Base-by-base conservation (phyloP, 257 asterid species). In the Salvia rosmarinus region DNA sequence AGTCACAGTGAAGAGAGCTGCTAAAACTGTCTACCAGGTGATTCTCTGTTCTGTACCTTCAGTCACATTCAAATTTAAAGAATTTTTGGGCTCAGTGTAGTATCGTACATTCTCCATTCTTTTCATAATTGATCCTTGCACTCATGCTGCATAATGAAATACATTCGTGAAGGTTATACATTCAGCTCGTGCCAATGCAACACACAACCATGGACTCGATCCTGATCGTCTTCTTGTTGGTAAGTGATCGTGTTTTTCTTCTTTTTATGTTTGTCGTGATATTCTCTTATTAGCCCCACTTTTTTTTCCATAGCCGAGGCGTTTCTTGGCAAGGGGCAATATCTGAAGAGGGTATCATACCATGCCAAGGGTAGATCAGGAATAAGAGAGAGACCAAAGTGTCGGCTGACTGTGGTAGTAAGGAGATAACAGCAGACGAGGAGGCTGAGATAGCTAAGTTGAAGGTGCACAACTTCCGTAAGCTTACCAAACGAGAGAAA, bases 181-280 rank as follows among this genome's bases (percentile, higher is more conserved):
- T 84, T 88, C 98, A 75, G 96, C 95, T 69, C 96, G 96, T 42
- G 98, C 96, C 67, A 92, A 92, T 82, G 98, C 98, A 42, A 82
- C 88, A 4, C 96, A 92, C 83, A 92, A 92, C 75, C 82, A 92
- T 52, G 92, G 94, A 52, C 83, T 88, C 11, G 89, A 92, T 59
- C 81, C 88, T 3, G 96, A 89, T 34, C 96, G 96, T 50, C 96
- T 89, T 60, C 88, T 92, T 83, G 89, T 89, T 77, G 98, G 98
- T 91, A 82, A 25, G 52, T 56, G 14, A 42, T 30, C 20, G 34
- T 8, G 8, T 4, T 4, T 49, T 44, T 14, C 13, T 7, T 9
- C 47, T 14, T 43, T 68, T 58, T 14, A 5, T 2, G n/a, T 68
- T 54, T 67, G 54, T 25, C 58, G 25, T 16, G 56, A 7, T 32